Base-by-base conservation (phyloP, 768 basidiomycete species). In the Myochromella boudieri region DNA sequence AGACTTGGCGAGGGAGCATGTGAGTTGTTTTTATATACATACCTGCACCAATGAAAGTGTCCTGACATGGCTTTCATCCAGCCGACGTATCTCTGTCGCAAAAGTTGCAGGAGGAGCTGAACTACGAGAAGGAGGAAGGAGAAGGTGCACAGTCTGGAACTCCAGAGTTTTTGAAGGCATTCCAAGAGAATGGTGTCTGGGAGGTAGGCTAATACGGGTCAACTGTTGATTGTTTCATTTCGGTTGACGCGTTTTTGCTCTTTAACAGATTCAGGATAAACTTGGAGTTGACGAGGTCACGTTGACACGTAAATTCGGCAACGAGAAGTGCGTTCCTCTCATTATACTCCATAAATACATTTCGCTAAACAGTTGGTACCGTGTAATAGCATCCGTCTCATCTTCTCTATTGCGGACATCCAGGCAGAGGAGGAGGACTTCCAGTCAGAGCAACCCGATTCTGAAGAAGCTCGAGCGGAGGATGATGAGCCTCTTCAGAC, bases 361-460 rank as follows among this genome's bases (percentile, higher is more conserved):
- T 29, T 29, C 28, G 14, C 28, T 14, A 29, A 14, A 17, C 14
- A 15, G 25, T 34, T 37, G 33, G 42, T 40, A 2, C 17, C 2
- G 21, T 48, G 7, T 25, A 18, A n/a, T 59, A 95, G 92, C 55
- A 80, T 98, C 65, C 89, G 87, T 25, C 64, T 95, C 61, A 85
- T 92, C 66, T 97, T 98, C 79, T 92, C 92, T 49, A 90, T 95
- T 55, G 85, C 89, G 31, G 95, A 97, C 66, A 75, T 95, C 42
- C 82, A 90, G 56, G 44, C 61, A 3, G 71, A 71, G 21, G 68
- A 70, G 21, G 68, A 66, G 24, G 47, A 54, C n/a, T 64, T 67
- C 28, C 59, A 65, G 32, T 37, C 48, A 4, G 64, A 34, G 33
- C n/a, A 62, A 28, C 48, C 56, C 4, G 48, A 56, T 12, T 62